A percentile compares a stretch with the other conserved stretches of the same genome.
phyloP scores from a whole-genome alignment of 164 flowering plant genomes.

The Berberis vulgaris region DNA sequence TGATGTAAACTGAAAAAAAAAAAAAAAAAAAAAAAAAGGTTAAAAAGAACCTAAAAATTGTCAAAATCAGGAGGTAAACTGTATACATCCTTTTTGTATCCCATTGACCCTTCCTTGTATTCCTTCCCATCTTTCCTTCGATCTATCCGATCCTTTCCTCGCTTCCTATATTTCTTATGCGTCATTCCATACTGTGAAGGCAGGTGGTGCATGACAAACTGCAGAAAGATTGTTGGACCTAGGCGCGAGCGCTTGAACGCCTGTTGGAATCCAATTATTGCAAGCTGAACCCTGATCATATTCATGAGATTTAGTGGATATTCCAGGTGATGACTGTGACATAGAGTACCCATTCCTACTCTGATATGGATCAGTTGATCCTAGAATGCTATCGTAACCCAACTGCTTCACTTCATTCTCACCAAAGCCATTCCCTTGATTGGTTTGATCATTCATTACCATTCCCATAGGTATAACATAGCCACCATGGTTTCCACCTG shows the following conservation, averaged over 20 bases:
- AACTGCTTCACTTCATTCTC: constrained; percentile 29
- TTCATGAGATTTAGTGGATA: constrained; percentile 12
- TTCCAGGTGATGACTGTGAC: constrained; percentile 27
- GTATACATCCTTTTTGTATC: constrained; percentile 17
- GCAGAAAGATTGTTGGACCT: constrained; percentile 28
- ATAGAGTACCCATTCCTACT: constrained; percentile 30
- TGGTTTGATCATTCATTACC: constrained; percentile 24
- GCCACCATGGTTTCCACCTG: constrained; percentile 13
- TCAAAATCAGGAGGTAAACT: constrained; percentile 30
- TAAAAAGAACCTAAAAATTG: constrained; percentile 5
- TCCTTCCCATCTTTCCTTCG: constrained; percentile 8
- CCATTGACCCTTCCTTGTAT: constrained; percentile 9
- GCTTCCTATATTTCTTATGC: constrained; percentile 12
- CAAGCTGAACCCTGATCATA: constrained; percentile 38
- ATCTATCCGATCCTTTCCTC: background rate
- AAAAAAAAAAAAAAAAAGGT: constrained; percentile 9
- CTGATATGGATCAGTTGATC: constrained; percentile 27
- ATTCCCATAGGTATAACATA: constrained; percentile 27
- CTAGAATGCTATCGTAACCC: constrained; percentile 28
- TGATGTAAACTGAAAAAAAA: constrained; percentile 3
- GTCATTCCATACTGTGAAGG: constrained; percentile 63
- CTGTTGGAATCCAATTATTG: constrained; percentile 58
- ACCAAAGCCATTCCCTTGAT: constrained; percentile 23
- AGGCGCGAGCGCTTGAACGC: constrained; percentile 33
- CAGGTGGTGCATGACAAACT: constrained; percentile 36